Evolutionary conservation across 306 rosid species (phyloP).

Genomic region (Prunus davidiana): DNA sequence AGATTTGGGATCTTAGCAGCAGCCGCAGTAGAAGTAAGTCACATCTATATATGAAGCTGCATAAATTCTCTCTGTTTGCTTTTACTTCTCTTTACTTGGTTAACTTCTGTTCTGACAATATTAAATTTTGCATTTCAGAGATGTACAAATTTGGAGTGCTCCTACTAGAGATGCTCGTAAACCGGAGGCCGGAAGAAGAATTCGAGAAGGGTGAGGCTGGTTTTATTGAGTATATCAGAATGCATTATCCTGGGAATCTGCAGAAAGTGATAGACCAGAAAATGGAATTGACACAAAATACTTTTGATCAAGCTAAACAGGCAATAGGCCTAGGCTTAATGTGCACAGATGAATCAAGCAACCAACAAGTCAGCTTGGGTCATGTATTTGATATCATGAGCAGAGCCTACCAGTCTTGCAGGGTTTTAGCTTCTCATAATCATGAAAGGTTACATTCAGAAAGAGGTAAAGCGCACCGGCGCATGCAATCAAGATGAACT

Average conservation of each 20-base stretch:
- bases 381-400: constrained; percentile 33
- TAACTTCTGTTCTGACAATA: neutral
- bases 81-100: neutral
- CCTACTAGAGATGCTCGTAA: constrained; percentile 45
- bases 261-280: constrained; percentile 42
- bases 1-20: constrained; percentile 38
- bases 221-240: constrained; percentile 38
- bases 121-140: constrained; percentile 28
- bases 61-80: neutral
- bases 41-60: neutral
- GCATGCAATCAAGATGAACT: constrained; percentile 20
- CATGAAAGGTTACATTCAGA: constrained; percentile 34
- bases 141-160: constrained; percentile 53
- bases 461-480: constrained; percentile 31
- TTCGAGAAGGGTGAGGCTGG: constrained; percentile 35
- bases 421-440: constrained; percentile 24
- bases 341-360: constrained; percentile 49
- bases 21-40: constrained; percentile 42
- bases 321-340: constrained; percentile 39
- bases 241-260: constrained; percentile 40
- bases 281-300: constrained; percentile 37
- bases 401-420: constrained; percentile 35
- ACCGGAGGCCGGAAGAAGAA: constrained; percentile 31
- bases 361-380: constrained; percentile 28
- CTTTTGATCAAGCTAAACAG: constrained; percentile 36